A percentile compares a stretch with the other conserved stretches of the same genome.
These are phyloP conservation scores for Cyberlindnera sargentensis DNA, from an alignment of 805 yeast genomes.

Conservation along the genomic window DNA sequence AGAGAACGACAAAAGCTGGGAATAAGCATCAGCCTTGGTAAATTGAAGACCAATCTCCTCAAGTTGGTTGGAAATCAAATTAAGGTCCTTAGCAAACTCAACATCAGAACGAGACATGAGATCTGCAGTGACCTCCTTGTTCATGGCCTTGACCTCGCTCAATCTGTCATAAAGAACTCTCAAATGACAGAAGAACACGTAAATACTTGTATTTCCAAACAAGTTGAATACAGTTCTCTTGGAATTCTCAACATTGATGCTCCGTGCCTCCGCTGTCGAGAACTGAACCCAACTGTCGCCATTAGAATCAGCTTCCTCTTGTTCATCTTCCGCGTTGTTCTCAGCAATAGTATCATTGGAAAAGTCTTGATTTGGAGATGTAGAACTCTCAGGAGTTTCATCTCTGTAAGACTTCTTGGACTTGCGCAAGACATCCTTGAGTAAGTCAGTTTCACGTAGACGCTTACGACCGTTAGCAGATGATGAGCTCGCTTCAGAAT, in stretches of 20 bases:
- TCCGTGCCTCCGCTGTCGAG: conserved; percentile 17
- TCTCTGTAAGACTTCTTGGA: conserved; percentile 30
- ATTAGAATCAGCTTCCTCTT: conserved; percentile 14
- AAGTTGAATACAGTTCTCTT: conserved; percentile 59
- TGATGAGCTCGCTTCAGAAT: conserved; percentile 9
- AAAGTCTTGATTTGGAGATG: conserved; percentile 6
- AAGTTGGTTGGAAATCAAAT: conserved; percentile 70
- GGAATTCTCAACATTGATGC: conserved; percentile 23
- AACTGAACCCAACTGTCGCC: conserved; percentile 25
- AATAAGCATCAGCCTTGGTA: conserved; percentile 62
- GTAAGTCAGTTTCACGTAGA: conserved; percentile 42
- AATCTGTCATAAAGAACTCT: conserved; percentile 77
- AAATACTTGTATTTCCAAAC: conserved; percentile 83
- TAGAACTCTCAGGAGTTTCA: conserved; percentile 24
- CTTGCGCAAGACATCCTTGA: conserved; percentile 54
- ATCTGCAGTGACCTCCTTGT: conserved; percentile 66
- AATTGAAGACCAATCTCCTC: conserved; percentile 76
- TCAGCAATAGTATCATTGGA: conserved; percentile 19
- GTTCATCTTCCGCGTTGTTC: conserved; percentile 23
- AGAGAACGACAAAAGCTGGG: conserved; percentile 69
- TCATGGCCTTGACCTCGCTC: conserved; percentile 65
- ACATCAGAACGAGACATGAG: conserved; percentile 55
- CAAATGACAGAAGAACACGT: conserved; percentile 82
- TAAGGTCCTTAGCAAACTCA: conserved; percentile 81
- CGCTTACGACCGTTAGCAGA: conserved; percentile 25